Evolutionary conservation across 108 stramenopile species (phyloP), one percentile per base, ranked within the genome.

Genomic region (Schizochytrium sp.): DNA sequence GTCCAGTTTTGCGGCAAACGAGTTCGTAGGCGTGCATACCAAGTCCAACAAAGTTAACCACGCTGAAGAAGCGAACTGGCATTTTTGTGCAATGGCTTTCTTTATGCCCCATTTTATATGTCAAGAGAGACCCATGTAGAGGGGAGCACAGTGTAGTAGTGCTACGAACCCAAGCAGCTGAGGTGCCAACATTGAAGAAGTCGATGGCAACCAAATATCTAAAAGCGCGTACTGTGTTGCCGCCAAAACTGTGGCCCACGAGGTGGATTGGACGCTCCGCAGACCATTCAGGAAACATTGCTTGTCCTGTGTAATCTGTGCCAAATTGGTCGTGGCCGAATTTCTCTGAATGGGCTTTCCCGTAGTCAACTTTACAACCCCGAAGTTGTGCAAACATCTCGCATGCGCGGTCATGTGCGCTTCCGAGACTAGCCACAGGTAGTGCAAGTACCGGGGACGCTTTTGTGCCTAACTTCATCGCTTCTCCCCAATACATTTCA

Each of bases 11-110:
- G 47, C 40, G 47, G 76, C 76, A 83, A 42, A 83, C 49, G 8
- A 83, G 76, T 53, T 83, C 76, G 76, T 83, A 83, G 55, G 55
- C 49, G 76, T 83, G 76, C 76, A 83, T 53, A n/a, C 50, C 10
- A 8, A 83, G 5, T 0, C 76, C 76, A 38, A 83, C 50, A 47
- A 83, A 55, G 53, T 83, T 55, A 53, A 47, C 76, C 8, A 53
- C 50, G 47, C 76, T 83, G 76, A 83, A 83, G 0, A n/a, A 10
- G 13, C 40, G 47, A 17, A 83, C 76, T n/a, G 76, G 76, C 28
- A 55, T 55, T 2, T 40, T 55, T 40, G 19, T 38, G 47, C 40
- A 55, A 53, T 83, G 76, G 76, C 40, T 53, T 53, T 83, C 76
- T 2, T 17, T 7, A 5, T 47, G 50, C 50, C 76, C 76, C 47